Base-by-base conservation (phyloP, 306 rosid species). In the Ormosia emarginata region DNA sequence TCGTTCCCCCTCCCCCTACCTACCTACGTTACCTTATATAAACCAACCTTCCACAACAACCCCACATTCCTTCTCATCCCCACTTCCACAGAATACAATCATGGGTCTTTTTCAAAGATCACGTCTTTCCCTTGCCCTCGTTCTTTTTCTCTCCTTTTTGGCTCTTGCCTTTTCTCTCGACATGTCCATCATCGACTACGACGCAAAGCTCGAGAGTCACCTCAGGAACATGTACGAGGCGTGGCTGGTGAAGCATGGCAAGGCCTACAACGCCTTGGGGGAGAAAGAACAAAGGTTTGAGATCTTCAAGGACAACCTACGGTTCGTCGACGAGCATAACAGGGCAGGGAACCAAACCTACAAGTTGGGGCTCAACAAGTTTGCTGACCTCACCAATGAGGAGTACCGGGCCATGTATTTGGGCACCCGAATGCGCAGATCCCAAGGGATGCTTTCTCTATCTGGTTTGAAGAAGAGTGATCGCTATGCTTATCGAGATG, bases 341-440 rank as follows among this genome's bases (percentile, higher is more conserved):
- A 50, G 4, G 34, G 62, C 13, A 0, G 87, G 71, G 44, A 55
- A 78, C 32, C 78, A 74, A 50, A 80, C 81, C 33, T 93, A 70
- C 41, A 79, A 39, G 63, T 59, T 93, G n/a, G 98, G 99, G 3
- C 61, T 92, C 71, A 95, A 83, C 67, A 84, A 83, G 58, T 95
- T 95, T 56, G 93, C 98, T 2, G 99, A 92, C 90, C 88, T 95
- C 34, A 87, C 97, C 71, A 93, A 95, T 64, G 90, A 87, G 15
- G 99, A 93, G 77, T 93, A 80, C 67, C 82, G 91, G 59, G 67
- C 92, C 6, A 61, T 9, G 71, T 87, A 79, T 71, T 49, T 95
- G 58, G 94, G 97, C 0, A 30, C 75, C 65, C 57, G 67, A 13
- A 17, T 52, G 37, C 81, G 85, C 7, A 36, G 82, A 8, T 30